Percentiles rank a stretch among this genome's conserved stretches.
Conservation (phyloP, 352 stramenopile species). For the Hyphochytrium catenoides region DNA sequence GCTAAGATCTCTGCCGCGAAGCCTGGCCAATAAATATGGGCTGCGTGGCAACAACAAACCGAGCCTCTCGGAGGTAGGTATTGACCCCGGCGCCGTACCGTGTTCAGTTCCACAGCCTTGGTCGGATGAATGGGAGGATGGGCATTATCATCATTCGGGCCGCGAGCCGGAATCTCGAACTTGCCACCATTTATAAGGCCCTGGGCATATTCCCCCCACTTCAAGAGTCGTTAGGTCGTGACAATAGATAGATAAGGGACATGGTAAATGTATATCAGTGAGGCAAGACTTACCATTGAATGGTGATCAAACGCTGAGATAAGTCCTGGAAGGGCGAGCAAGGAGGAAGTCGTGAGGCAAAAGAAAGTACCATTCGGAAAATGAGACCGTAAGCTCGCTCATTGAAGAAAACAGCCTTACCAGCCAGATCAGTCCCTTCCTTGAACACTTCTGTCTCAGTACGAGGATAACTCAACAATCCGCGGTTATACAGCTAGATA, state of each 20-base stretch:
- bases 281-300: too few species aligned
- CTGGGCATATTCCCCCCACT: slow-evolving; percentile 50
- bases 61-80: background rate
- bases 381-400: too few species aligned
- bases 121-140: slow-evolving; percentile 97
- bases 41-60: background rate
- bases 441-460: slow-evolving; percentile 99
- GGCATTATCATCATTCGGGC: slow-evolving; percentile 82
- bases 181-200: slow-evolving; percentile 27
- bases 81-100: slow-evolving; percentile 12
- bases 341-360: too few species aligned
- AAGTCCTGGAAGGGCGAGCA: too few species aligned
- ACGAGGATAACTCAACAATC: slow-evolving; percentile 92
- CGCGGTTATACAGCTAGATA: slow-evolving; percentile 95
- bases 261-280: too few species aligned
- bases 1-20: background rate
- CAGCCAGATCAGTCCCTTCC: slow-evolving; percentile 70
- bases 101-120: slow-evolving; percentile 57
- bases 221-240: too few species aligned
- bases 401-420: too few species aligned
- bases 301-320: too few species aligned
- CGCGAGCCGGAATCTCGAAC: slow-evolving; percentile 58
- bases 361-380: too few species aligned
- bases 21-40: background rate
- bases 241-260: too few species aligned